Conservation (phyloP, 1,284 basidiomycete genomes). For the Leccinum holopus region DNA sequence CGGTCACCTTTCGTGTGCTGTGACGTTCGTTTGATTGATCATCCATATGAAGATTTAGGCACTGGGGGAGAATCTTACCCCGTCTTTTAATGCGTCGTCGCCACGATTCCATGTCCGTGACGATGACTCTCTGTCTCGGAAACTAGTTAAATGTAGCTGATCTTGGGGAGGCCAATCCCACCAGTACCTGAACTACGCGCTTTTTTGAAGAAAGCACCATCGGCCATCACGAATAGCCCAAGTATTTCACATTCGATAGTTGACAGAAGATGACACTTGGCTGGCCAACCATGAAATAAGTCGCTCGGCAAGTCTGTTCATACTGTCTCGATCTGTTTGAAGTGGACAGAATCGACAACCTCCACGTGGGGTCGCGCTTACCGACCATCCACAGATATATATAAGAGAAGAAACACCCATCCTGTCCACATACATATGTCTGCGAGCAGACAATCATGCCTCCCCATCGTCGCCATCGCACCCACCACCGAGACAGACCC, state of each 20-base stretch:
- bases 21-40: not conserved
- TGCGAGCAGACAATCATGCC: not conserved
- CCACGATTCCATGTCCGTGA: not conserved
- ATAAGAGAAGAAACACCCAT: not conserved
- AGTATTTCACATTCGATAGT: not conserved
- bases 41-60: not conserved
- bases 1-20: not conserved
- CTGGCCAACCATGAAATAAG: not conserved
- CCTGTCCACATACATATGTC: not conserved
- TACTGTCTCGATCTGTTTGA: not conserved
- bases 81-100: not conserved
- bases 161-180: not conserved
- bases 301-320: not conserved
- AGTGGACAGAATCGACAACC: not conserved
- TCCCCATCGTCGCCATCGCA: not conserved
- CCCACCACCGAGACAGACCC: not conserved
- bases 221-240: no score
- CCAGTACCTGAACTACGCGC: not conserved
- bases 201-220: not conserved
- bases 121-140: not conserved
- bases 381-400: not conserved
- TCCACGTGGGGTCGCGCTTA: not conserved
- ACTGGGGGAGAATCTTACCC: no score
- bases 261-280: not conserved
- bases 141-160: not conserved